phyloP scores from a whole-genome alignment of 2,329 filamentous ascomycete genomes.

The Cladosporium sp. region DNA sequence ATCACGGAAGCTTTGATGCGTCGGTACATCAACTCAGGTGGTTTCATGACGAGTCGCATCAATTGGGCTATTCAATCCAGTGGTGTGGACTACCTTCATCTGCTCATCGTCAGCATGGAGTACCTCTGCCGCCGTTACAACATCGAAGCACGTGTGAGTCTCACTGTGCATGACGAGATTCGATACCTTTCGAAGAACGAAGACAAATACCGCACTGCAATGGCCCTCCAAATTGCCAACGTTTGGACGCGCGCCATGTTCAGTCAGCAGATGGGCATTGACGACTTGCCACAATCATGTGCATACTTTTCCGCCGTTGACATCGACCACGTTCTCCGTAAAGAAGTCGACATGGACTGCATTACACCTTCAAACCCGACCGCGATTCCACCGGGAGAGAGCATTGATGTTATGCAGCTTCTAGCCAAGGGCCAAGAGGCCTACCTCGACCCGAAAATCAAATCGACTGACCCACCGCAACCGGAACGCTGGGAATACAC shows the following conservation, averaged over 20 bases:
- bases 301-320: conserved; percentile 96
- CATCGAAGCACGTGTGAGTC: conserved; percentile 75
- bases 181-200: conserved; percentile 81
- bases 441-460: conserved; percentile 60
- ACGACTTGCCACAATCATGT: conserved; percentile 88
- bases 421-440: conserved; percentile 68
- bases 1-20: conserved; percentile 94
- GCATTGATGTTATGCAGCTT: conserved; percentile 73
- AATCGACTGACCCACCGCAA: conserved; percentile 54
- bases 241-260: conserved; percentile 98
- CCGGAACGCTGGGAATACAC: conserved; percentile 63
- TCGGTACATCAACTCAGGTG: conserved; percentile 73
- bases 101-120: conserved; percentile 91
- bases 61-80: conserved; percentile 99
- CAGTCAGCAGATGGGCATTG: conserved; percentile 89
- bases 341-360: conserved; percentile 98
- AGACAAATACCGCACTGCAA: conserved; percentile 82
- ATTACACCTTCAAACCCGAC: conserved; percentile 79
- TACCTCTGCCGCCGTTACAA: conserved; percentile 83
- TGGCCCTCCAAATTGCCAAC: conserved; percentile 91
- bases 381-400: conserved; percentile 79
- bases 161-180: conserved; percentile 97
- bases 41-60: conserved; percentile 92
- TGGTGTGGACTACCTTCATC: conserved; percentile 92
- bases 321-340: conserved; percentile 90